Evolutionary conservation across 202 grass and related monocot genomes (phyloP), one percentile per base, ranked within the genome.

Genomic region (Saccharum hybrid): DNA sequence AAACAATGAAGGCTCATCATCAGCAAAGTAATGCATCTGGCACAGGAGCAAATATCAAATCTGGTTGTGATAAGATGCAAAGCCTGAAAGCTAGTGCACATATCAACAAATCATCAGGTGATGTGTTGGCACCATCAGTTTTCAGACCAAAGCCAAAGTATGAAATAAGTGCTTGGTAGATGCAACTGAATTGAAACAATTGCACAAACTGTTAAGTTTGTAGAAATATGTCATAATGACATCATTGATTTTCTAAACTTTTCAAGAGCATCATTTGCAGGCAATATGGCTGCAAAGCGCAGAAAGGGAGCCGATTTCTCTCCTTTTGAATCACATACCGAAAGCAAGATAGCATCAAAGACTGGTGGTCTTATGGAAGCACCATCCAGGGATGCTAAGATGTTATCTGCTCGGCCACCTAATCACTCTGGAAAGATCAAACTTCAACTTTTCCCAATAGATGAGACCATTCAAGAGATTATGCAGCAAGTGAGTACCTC

Each of bases 371-470:
- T 74, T 63, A 75, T 23, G 14, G 68, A 76, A 76, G 54, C 52
- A 56, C 42, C 73, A 71, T 12, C 63, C 37, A 76, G 11, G 16
- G 74, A 90, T 78, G 88, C 68, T 19, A 83, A 66, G 43, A 68
- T 49, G 68, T 40, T 86, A 48, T 71, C 66, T 52, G 56, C 72
- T 63, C 86, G 71, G 38, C 84, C 62, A 84, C 88, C 69, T 46
- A 59, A 62, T 69, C 71, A 77, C 76, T 81, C 66, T 77, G 73
- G 86, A 86, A 99, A 99, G 85, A 71, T 96, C 77, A 94, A 94
- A 72, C 93, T 99, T 71, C 96, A 99, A 72, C 88, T 96, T 76
- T 96, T 99, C 30, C 96, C 96, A 72, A 89, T 99, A 34, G 82
- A 94, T 82, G 86, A 90, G 75, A 73, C 22, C 33, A 91, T 89